Evolutionary conservation across 257 asterid genomes (phyloP).

Genomic region (Mitragyna speciosa): DNA sequence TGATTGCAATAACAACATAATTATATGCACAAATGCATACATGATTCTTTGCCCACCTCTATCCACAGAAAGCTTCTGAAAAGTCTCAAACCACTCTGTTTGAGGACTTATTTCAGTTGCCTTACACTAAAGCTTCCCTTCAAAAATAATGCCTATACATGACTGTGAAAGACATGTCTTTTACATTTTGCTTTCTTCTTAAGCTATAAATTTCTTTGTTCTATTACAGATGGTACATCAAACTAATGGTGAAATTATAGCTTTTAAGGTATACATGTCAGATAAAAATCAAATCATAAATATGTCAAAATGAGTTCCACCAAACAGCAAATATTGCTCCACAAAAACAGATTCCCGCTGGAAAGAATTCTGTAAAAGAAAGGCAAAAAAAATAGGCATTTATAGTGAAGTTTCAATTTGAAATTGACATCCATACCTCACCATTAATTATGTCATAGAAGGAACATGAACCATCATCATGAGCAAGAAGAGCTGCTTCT

Average conservation of each 20-base stretch:
- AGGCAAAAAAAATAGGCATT: not conserved
- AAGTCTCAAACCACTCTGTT: not conserved
- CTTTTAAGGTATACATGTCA: not conserved
- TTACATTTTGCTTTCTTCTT: not conserved
- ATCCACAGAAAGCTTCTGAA: not conserved
- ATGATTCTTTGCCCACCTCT: not conserved
- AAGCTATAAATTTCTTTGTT: not conserved
- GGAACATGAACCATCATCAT: slow-evolving; percentile 76
- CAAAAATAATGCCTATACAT: not conserved
- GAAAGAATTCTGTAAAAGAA: not conserved
- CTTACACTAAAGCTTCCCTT: not conserved
- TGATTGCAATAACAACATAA: not conserved
- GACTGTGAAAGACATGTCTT: not conserved
- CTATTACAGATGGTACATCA: not conserved
- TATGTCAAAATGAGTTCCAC: not conserved
- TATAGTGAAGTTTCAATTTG: no score
- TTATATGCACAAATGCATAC: not conserved
- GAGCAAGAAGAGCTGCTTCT: slow-evolving; percentile 74
- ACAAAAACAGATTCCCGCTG: not conserved
- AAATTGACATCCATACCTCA: slow-evolving; percentile 49
- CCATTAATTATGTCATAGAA: slow-evolving; percentile 66
- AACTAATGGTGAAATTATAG: not conserved
- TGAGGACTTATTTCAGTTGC: not conserved
- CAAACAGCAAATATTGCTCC: not conserved
- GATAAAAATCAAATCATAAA: not conserved